Evolutionary conservation across 1,139 yeast genomes (phyloP), one percentile per base, ranked within the genome.

Genomic region (Magnusiomyces clavatus): DNA sequence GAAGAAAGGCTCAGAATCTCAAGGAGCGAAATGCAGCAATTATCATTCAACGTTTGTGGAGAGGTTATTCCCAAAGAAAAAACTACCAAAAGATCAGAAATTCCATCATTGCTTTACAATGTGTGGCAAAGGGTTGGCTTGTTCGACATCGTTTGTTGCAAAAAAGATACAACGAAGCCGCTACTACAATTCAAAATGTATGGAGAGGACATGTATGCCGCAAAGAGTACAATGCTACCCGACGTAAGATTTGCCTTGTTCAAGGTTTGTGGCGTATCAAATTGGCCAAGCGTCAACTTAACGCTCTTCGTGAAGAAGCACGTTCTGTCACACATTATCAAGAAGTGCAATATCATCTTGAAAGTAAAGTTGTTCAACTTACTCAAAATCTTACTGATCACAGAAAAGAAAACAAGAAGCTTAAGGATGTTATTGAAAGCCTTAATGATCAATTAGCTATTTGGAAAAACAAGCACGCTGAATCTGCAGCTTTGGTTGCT

Each of bases 361-460:
- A 94, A 69, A 92, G 90, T 69, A 92, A 92, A 75, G 97, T 94
- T 24, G 89, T 92, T 58, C 96, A 90, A 68, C 79, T 94, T 59
- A 89, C 96, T 1, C 96, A 90, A 67, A 80, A 83, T 10, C 75
- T 90, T 59, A 81, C 95, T 1, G 70, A 82, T 31, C 85, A 86
- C 69, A 81, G 83, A 43, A 85, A 80, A 61, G 96, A 88, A 61
- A 90, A 89, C 69, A 85, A 83, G 71, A 77, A 77, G 56, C 75
- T 90, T 64, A 76, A 80, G 58, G 70, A 71, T 13, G 86, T 86
- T 62, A 78, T 90, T 53, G 76, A 79, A 20, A 69, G 68, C 62
- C 74, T 77, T 64, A 77, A 63, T 51, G 54, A 61, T 35, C 71
- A 69, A 58, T 60, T 71, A 39, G 57, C 60, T 13, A 58, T 64